Evolutionary conservation across 768 basidiomycete genomes (phyloP).

Genomic region (Butyriboletus loyo): DNA sequence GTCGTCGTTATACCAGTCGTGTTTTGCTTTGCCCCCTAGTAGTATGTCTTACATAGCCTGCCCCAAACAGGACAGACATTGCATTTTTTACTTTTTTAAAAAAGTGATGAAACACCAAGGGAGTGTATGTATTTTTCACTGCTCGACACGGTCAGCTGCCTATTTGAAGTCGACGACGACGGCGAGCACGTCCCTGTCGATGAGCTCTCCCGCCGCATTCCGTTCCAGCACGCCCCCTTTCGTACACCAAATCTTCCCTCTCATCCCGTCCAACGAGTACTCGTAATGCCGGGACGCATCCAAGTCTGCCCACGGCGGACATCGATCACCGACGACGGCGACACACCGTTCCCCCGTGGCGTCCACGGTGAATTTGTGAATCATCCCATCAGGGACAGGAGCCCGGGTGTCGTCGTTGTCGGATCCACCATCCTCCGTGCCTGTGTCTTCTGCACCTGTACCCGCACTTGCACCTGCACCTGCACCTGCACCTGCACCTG

Average conservation of each 20-base stretch:
- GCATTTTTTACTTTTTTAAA: too few relatives aligned
- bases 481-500: too few relatives aligned
- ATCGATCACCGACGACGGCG: conserved; percentile 12
- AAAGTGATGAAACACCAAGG: neutral
- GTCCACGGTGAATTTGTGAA: conserved; percentile 17
- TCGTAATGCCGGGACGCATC: conserved; percentile 1
- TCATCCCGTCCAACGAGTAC: conserved; percentile 8
- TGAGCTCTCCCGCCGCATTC: neutral
- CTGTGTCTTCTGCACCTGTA: too few relatives aligned
- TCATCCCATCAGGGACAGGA: neutral
- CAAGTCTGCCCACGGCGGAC: conserved; percentile 1
- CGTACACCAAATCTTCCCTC: conserved; percentile 15
- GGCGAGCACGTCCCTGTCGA: conserved; percentile 6
- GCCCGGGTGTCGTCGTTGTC: too few relatives aligned
- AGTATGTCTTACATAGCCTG: too few relatives aligned
- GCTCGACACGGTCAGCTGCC: too few relatives aligned
- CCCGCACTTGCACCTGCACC: too few relatives aligned
- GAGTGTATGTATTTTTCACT: neutral
- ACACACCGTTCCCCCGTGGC: conserved; percentile 14
- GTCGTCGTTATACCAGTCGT: neutral
- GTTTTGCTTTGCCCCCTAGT: neutral
- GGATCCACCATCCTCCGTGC: neutral
- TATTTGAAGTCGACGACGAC: conserved; percentile 14
- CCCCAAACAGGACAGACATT: too few relatives aligned
- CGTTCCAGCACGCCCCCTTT: conserved; percentile 1